Evolutionary conservation across 2,329 filamentous ascomycete genomes (phyloP).

Genomic region (Epichloe sp.): DNA sequence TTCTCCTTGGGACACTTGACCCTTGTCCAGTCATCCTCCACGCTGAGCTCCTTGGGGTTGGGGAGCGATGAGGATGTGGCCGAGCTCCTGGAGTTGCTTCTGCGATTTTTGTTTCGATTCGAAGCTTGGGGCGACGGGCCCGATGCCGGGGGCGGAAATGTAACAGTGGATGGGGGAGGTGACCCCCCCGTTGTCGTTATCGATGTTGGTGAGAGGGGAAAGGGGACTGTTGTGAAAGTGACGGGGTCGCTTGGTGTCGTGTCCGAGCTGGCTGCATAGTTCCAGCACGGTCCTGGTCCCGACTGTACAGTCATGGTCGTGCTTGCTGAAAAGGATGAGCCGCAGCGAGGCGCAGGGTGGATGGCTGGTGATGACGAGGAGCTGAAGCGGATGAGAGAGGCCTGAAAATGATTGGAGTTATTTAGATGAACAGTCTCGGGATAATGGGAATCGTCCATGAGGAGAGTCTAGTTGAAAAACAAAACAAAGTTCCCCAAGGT

Average conservation of each 20-base stretch:
- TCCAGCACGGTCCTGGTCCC: conserved; percentile 1
- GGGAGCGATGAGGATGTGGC: conserved; percentile 1
- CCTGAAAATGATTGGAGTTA: background rate
- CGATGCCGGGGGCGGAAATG: background rate
- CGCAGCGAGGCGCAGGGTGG: too few species aligned
- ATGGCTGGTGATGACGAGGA: background rate
- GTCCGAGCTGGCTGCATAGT: background rate
- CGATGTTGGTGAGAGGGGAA: conserved; percentile 3
- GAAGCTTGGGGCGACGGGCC: background rate
- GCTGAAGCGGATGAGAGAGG: background rate
- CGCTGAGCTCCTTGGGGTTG: conserved; percentile 3
- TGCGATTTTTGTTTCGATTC: background rate
- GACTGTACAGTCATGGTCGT: conserved; percentile 1
- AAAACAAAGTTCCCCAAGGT: too few species aligned
- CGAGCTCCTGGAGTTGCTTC: background rate
- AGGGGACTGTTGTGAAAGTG: background rate
- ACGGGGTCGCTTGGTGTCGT: background rate
- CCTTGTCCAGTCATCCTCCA: conserved; percentile 9
- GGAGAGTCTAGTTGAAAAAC: too few species aligned
- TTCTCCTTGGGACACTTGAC: conserved; percentile 7
- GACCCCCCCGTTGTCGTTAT: background rate
- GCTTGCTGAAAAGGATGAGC: background rate
- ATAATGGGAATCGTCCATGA: too few species aligned
- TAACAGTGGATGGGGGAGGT: background rate
- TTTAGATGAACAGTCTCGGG: too few species aligned